Base-by-base conservation (phyloP, 148 eudicot genomes). In the Cornus kousa region DNA sequence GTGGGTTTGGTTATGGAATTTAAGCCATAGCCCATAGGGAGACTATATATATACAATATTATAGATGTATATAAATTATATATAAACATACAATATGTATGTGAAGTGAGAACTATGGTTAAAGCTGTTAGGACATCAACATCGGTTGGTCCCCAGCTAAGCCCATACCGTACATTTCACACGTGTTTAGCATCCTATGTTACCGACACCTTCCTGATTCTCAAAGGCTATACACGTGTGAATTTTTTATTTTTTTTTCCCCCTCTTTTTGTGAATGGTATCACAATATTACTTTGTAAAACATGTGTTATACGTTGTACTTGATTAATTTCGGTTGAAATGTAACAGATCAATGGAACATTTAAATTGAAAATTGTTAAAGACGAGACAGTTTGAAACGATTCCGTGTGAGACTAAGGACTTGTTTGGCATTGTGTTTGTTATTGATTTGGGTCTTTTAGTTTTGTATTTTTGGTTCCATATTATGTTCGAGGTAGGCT, bases 51-150 rank as follows among this genome's bases (percentile, higher is more conserved):
- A n/a, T 28, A 72, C 9, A 50, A 72, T 19, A 50, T 12, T 9
- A 31, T 7, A 28, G 9, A 46, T 22, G 22, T 71, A 20, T 71
- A 43, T 13, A 43, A 8, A 4, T 4, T 6, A 6, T 43, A 43
- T 43, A 43, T 43, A 43, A 0, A 43, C 48, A 1, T 9, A 43
- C 48, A 4, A 39, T 39, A 39, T 43, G 48, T 72, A 1, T 71
- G 20, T 46, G 3, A 2, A 46, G 0, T 22, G n/a, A n/a, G 40
- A 9, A 14, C n/a, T 22, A 13, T 40, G 11, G 70, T 66, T 28
- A 17, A 9, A 62, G 71, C 28, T 43, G 78, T 67, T 76, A 48
- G 17, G 40, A 48, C 72, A 67, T 76, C 79, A 76, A 66, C 79
- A 24, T 76, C 72, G 72, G 72, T 67, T 17, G 72, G 79, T 24